These are phyloP conservation scores for Carallia pectinifolia DNA, from an alignment of 345 rosid species.

Conservation along the genomic window DNA sequence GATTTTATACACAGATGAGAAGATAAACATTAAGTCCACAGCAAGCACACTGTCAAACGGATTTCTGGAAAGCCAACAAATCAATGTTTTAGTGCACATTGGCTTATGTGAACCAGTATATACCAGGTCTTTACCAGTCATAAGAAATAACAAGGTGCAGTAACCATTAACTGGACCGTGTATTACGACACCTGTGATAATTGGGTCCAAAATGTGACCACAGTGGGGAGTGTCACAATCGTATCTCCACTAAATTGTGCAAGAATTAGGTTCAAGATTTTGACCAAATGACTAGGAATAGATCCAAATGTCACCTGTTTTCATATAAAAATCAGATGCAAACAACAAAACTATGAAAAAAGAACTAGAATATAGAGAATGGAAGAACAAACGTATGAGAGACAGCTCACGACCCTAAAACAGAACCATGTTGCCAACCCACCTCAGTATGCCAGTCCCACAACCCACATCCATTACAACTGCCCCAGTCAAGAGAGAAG, in stretches of 20 bases:
- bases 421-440: conserved; percentile 1
- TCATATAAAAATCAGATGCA: not conserved
- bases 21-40: too few relatives aligned
- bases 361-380: not conserved
- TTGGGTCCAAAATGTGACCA: too few relatives aligned
- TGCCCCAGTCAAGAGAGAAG: conserved; percentile 64
- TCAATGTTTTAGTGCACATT: too few relatives aligned
- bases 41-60: too few relatives aligned
- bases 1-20: too few relatives aligned
- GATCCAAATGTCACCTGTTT: not conserved
- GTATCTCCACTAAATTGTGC: not conserved
- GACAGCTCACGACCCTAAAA: not conserved
- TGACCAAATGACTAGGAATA: not conserved
- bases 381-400: not conserved
- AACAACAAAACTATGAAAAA: not conserved
- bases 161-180: too few relatives aligned
- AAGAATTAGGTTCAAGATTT: conserved; percentile 4
- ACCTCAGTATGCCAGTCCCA: conserved; percentile 97
- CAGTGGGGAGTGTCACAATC: too few relatives aligned
- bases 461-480: conserved; percentile 98
- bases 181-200: too few relatives aligned
- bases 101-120: too few relatives aligned
- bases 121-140: too few relatives aligned
- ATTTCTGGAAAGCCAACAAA: too few relatives aligned
- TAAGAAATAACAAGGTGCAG: too few relatives aligned